Percentiles rank a stretch among this genome's conserved stretches.
phyloP scores from a whole-genome alignment of 169 alveolate species.

The Plasmodium billcollinsi region DNA sequence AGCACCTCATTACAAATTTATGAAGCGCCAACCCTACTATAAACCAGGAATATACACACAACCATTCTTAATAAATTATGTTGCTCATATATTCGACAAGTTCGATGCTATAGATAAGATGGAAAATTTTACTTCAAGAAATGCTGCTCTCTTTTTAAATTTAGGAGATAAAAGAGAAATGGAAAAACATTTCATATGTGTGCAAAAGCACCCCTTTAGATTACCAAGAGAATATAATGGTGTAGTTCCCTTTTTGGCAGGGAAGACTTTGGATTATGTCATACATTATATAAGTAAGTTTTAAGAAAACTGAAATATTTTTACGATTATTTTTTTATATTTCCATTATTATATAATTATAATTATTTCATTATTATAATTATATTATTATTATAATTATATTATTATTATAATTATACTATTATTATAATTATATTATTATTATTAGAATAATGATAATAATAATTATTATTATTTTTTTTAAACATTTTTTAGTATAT shows the following conservation, averaged over 20 bases:
- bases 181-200: neutral
- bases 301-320: too few relatives aligned
- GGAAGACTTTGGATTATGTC: constrained; percentile 56
- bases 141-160: constrained; percentile 81
- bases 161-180: constrained; percentile 73
- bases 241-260: constrained; percentile 85
- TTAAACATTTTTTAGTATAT: too few relatives aligned
- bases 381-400: too few relatives aligned
- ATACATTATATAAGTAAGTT: too few relatives aligned
- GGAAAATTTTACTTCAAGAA: constrained; percentile 81
- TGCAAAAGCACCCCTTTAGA: constrained; percentile 32
- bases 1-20: constrained; percentile 84
- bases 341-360: too few relatives aligned
- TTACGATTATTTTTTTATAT: too few relatives aligned
- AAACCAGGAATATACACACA: constrained; percentile 87
- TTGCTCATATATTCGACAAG: constrained; percentile 78
- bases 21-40: constrained; percentile 75
- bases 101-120: constrained; percentile 79
- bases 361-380: too few relatives aligned
- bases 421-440: too few relatives aligned
- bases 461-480: too few relatives aligned
- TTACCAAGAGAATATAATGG: constrained; percentile 68
- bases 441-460: too few relatives aligned
- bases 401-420: too few relatives aligned
- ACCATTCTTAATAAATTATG: constrained; percentile 81